phyloP scores from a whole-genome alignment of 768 basidiomycete species.

The Xerocomellus chrysenteron region DNA sequence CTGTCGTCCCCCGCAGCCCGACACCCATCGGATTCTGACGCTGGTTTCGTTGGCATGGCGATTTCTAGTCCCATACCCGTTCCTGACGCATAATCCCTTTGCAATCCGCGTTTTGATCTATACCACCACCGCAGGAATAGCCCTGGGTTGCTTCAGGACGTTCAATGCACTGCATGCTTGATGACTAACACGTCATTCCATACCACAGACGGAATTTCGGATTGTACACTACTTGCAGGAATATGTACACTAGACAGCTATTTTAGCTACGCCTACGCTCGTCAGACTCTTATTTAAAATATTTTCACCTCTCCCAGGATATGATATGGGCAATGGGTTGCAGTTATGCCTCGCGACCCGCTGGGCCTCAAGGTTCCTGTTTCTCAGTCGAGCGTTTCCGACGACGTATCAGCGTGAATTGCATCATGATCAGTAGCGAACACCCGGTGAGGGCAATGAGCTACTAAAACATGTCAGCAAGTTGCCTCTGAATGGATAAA shows the following conservation, averaged over 20 bases:
- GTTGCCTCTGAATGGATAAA: neutral
- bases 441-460: constrained; percentile 7
- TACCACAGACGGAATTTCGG: neutral
- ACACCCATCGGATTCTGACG: neutral
- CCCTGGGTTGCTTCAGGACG: constrained; percentile 52
- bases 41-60: neutral
- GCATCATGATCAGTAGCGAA: constrained; percentile 3
- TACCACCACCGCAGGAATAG: constrained; percentile 46
- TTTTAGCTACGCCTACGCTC: neutral
- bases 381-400: neutral
- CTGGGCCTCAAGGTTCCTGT: neutral
- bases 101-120: constrained; percentile 60
- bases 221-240: neutral
- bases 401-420: constrained; percentile 5
- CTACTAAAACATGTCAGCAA: constrained; percentile 1
- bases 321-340: neutral
- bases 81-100: constrained; percentile 62
- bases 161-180: constrained; percentile 58
- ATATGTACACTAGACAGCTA: neutral
- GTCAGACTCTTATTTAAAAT: neutral
- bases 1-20: neutral
- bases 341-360: neutral
- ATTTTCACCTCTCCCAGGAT: neutral
- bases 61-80: constrained; percentile 75
- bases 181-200: neutral